Evolutionary conservation across 257 asterid genomes (phyloP), one percentile per base, ranked within the genome.

Genomic region (Echium plantagineum): DNA sequence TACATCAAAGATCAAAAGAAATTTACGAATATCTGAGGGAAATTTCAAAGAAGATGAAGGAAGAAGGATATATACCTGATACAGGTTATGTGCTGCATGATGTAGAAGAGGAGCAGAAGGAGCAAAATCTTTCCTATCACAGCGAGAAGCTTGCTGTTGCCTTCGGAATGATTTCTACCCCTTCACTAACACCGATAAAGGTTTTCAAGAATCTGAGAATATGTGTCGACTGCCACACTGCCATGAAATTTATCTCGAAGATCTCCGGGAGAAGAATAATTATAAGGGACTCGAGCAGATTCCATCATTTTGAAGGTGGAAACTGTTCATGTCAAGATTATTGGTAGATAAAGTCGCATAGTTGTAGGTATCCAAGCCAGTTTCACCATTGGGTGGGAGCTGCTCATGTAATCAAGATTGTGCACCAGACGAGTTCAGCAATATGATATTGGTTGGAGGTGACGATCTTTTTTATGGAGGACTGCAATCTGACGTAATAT

Each of bases 111-210:
- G 93, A 81, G 75, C 93, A 85, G 71, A 83, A 85, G 48, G 95
- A 85, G 78, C 70, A 85, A 60, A 81, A 59, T 58, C 72, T 83
- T 31, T 74, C 65, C 1, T 83, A 75, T 67, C 93, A 83, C 66
- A 86, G 93, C 31, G 95, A 86, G 67, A 86, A 83, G 64, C 85
- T 86, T 12, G 95, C 93, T 5, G 93, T 83, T 60, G 93, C 89
- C 0, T 83, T 79, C 30, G 95, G 89, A 20, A 77, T 86, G 55
- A 74, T 86, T 31, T 69, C 83, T 54, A 81, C 82, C 9, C 79
- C 78, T 0, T 65, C 74, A 0, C 86, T 86, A 13, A 77, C 81
- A 21, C 67, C 74, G n/a, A 24, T 86, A 31, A 86, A 86, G 77
- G 82, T 86, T 31, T 86, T 84, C 81, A 86, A 86, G 90, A 86